phyloP scores from a whole-genome alignment of 2,329 filamentous ascomycete genomes.

The Fusarium sp. region DNA sequence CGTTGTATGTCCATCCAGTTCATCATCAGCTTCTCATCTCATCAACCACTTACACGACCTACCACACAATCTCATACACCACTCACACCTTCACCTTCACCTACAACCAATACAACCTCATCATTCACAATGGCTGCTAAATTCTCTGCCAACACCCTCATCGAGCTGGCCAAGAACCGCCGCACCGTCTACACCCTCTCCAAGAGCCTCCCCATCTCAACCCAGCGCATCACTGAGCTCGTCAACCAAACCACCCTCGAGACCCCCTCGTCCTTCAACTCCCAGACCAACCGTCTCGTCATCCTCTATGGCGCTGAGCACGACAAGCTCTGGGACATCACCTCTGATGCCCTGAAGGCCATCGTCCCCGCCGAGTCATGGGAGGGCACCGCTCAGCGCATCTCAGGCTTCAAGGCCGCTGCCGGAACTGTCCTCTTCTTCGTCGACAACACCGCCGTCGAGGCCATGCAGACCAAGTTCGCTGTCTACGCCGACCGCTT shows the following conservation, averaged over 20 bases:
- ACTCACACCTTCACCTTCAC: background rate
- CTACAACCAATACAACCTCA: conserved; percentile 8
- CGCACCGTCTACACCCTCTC: conserved; percentile 76
- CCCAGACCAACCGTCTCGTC: conserved; percentile 81
- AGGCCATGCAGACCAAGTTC: conserved; percentile 75
- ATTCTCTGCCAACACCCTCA: conserved; percentile 61
- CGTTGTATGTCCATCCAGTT: background rate
- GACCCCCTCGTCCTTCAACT: conserved; percentile 88
- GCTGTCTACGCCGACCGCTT: conserved; percentile 83
- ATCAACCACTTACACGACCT: conserved; percentile 3
- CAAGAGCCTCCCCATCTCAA: conserved; percentile 66
- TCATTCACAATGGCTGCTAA: conserved; percentile 57
- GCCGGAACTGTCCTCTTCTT: conserved; percentile 92
- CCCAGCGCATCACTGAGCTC: conserved; percentile 71
- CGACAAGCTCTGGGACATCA: conserved; percentile 86
- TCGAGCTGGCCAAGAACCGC: conserved; percentile 74
- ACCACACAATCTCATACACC: background rate
- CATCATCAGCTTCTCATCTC: conserved; percentile 16
- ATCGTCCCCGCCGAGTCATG: conserved; percentile 75
- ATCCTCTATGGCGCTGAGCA: conserved; percentile 86
- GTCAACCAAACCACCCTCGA: conserved; percentile 72
- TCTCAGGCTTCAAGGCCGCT: conserved; percentile 71
- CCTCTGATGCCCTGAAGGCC: conserved; percentile 58
- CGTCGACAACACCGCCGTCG: conserved; percentile 77
- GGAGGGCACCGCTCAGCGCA: conserved; percentile 59